Base-by-base conservation (phyloP, 768 basidiomycete genomes). In the Ramaria sp. region DNA sequence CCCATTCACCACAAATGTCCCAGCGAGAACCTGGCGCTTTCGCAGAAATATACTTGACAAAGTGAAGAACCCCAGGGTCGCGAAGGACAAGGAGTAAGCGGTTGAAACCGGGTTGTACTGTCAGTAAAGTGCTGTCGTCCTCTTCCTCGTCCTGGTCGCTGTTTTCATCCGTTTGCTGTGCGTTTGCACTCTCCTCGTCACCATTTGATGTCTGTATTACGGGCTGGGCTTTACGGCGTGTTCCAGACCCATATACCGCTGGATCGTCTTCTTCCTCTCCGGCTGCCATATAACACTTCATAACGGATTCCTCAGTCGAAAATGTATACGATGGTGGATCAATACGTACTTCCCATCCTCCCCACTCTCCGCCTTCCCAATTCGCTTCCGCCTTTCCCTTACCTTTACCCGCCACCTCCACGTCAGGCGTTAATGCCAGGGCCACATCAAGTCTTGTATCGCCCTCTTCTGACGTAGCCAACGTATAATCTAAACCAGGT, bases 181-280 rank as follows among this genome's bases (percentile, higher is more conserved):
- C 33, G 31, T 50, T 17, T 53, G 22, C 17, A 49, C n/a, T 49
- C 9, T 64, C 61, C 11, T 50, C 62, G 48, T 64, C 60, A 6
- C 62, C 64, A 31, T 58, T 63, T 13, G 42, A 20, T 20, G 51
- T 6, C 57, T n/a, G n/a, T n/a, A 3, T 27, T 4, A 13, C 49
- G n/a, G n/a, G 65, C 59, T 9, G 30, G 47, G 66, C 68, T 64
- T 68, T 47, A 62, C 69, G 76, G 65, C 76, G 76, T 41, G 73
- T 69, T 17, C 76, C 75, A 20, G 82, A 78, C 17, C 91, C 86
- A 68, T 95, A 98, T 15, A 96, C 86, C 1, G 94, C 91, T 13
- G 93, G 93, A 68, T 98, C 94, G 61, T 95, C 93, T 65, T 91
- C 91, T 63, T 90, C 92, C 60, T 94, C 86, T 61, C 95, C 91